These are phyloP conservation scores for Orbilia javanica DNA, from an alignment of 2,329 filamentous ascomycete genomes.

Conservation along the genomic window DNA sequence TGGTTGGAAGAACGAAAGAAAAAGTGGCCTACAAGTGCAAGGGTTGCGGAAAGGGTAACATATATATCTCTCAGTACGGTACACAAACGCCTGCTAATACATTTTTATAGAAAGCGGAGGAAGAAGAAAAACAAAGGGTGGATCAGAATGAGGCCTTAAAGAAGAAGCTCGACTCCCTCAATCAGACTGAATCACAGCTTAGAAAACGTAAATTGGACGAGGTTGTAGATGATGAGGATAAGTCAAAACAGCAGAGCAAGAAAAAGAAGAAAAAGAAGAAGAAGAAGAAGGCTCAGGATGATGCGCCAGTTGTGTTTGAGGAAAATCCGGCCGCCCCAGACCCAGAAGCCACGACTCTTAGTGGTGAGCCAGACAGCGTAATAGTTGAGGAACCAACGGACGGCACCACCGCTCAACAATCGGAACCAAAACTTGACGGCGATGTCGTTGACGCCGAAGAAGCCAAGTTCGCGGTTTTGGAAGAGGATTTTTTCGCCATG, in stretches of 20 bases:
- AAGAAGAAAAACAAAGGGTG: conserved; percentile 47
- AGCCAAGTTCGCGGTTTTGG: conserved; percentile 9
- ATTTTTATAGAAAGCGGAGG: conserved; percentile 47
- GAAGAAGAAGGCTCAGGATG: conserved; percentile 56
- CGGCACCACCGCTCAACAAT: background rate
- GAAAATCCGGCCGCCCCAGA: conserved; percentile 22
- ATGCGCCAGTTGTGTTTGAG: conserved; percentile 51
- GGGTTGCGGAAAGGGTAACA: conserved; percentile 45
- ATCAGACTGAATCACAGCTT: conserved; percentile 49
- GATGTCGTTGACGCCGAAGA: conserved; percentile 7
- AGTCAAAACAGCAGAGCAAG: conserved; percentile 55
- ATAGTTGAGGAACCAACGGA: conserved; percentile 50
- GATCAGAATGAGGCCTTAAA: conserved; percentile 52
- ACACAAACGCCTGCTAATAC: conserved; percentile 15
- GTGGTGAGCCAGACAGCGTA: conserved; percentile 3
- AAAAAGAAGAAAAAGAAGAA: conserved; percentile 58
- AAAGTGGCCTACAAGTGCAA: conserved; percentile 47
- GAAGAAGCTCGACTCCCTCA: conserved; percentile 52
- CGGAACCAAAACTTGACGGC: conserved; percentile 24
- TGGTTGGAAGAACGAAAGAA: conserved; percentile 55
- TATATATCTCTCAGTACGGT: too few relatives aligned
- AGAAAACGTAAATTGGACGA: conserved; percentile 55
- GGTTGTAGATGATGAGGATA: conserved; percentile 53
- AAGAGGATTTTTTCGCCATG: conserved; percentile 39
- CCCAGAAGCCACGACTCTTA: background rate